Base-by-base conservation (phyloP, 352 stramenopile genomes). In the Phytophthora ramorum region DNA sequence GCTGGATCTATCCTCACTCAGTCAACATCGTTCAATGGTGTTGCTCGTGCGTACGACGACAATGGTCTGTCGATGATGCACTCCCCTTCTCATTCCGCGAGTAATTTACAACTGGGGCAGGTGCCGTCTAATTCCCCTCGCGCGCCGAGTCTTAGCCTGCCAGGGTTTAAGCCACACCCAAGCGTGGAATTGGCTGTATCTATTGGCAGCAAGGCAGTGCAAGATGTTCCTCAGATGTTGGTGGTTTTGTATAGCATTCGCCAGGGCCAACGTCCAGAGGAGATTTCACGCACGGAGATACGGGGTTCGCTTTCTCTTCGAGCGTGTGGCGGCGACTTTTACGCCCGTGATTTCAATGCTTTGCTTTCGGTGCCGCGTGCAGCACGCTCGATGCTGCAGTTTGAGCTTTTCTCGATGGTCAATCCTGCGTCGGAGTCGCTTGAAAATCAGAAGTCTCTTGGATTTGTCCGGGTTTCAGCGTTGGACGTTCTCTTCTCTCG, bases 231-330 rank as follows among this genome's bases (percentile, higher is more conserved):
- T n/a, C 78, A 92, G 28, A 92, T 93, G 80, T 38, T 95, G 14
- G 76, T 96, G 10, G 84, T 92, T 37, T 60, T 93, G 38, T 90
- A 81, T 10, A 78, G 57, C 13, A 81, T 91, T 24, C 52, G 66
- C 3, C 72, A 87, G 24, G 85, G 77, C 12, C 69, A 87, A 44
- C 69, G 72, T 1, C 73, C 71, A 14, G 66, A 73, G 44, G 85
- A 95, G 53, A 75, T 96, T 6, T 86, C 80, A 4, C 86, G 88
- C 0, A 96, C 88, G 3, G 88, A 96, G 59, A 85, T 94, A 51
- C 78, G 91, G 38, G 79, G 83, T 10, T 79, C 82, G 6, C 64
- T 94, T n/a, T 75, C 78, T 16, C 61, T 94, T 57, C 85, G 86
- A 51, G 77, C 78, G 0, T 94, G 85, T 47, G 87, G 84, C 22